Base-by-base conservation (phyloP, 2,329 filamentous ascomycete species). In the Beauveria sp. region DNA sequence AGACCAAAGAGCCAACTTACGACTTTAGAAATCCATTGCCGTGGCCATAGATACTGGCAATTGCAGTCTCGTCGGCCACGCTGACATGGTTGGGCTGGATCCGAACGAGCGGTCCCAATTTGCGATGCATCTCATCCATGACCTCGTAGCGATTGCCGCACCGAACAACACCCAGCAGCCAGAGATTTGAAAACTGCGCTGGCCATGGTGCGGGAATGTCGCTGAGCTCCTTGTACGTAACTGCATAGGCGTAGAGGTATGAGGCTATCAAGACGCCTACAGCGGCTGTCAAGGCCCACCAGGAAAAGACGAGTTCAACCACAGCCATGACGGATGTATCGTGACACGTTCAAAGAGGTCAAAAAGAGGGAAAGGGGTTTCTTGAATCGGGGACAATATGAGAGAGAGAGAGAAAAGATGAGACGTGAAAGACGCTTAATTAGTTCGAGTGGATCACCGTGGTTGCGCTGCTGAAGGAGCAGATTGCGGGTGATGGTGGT, bases 11-110 rank as follows among this genome's bases (percentile, higher is more conserved):
- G 1, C 5, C 0, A 6, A 77, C 80, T 57, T 73, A 88, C 82
- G 86, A 78, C 72, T 91, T 91, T 62, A 90, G 70, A 67, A 90
- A 89, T 0, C 88, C 88, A 69, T 90, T 91, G 8, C 88, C 87
- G 67, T 91, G 88, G 5, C 91, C 91, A 67, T 96, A 96, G 60
- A 96, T 84, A 51, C 80, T 74, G 16, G 81, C 81, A 59, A 96
- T 93, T 1, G 90, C 91, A n/a, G 81, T 81, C 30, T 89, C 87
- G 69, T 96, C 90, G 59, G 88, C 90, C 60, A 97, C 79, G 61
- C 88, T 92, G 67, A 96, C 81, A 68, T 96, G 92, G 68, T 92
- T 85, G 1, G 93, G 93, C 69, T 91, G 88, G 65, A 96, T 88
- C 42, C 92, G 83, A 24, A 96, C 87, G 1, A 96, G 75, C n/a